Evolutionary conservation across 192 early-diverging fungal species (phyloP), one percentile per base, ranked within the genome.

Genomic region (Chytriomyces sp.): DNA sequence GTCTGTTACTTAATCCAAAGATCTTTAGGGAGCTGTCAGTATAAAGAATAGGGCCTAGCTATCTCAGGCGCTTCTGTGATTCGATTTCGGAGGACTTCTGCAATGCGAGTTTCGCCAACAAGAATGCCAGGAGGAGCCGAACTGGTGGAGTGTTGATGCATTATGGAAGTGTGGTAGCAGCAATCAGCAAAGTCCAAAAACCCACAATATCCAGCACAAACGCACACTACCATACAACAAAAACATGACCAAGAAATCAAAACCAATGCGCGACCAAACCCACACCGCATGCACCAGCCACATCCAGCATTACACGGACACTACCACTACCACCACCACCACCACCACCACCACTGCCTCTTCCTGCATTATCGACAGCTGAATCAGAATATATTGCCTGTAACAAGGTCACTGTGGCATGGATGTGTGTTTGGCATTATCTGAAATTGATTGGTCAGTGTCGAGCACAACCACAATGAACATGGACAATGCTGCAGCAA

Each of bases 121-220:
- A 59, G 20, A 0, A 16, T 59, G 57, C 57, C 13, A 59, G 20
- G 2, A 0, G 57, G 20, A 59, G 57, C 20, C 13, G 57, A 59
- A 59, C 57, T 0, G 57, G 57, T 1, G 20, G 57, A 59, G 57
- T 59, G 0, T 3, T 59, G 20, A 59, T 59, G 57, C 57, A 59
- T 59, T 59, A 20, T 1, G 57, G 57, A 3, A 59, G 57, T 3
- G 57, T 59, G 0, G 20, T 59, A 0, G 57, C 57, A 59, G 20
- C 57, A 59, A 59, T 59, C 20, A 59, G 57, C 20, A 59, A 59
- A 59, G 57, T 59, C 20, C 57, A 59, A 3, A 59, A 59, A 59
- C 57, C 2, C 20, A 59, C 35, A 35, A 35, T 4, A 35, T 35
- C 35, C 35, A 35, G 35, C 35, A 35, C 35, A 35, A 35, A 35